Base-by-base conservation (phyloP, 495 filamentous ascomycete species). In the Penicillium simplicissimum region DNA sequence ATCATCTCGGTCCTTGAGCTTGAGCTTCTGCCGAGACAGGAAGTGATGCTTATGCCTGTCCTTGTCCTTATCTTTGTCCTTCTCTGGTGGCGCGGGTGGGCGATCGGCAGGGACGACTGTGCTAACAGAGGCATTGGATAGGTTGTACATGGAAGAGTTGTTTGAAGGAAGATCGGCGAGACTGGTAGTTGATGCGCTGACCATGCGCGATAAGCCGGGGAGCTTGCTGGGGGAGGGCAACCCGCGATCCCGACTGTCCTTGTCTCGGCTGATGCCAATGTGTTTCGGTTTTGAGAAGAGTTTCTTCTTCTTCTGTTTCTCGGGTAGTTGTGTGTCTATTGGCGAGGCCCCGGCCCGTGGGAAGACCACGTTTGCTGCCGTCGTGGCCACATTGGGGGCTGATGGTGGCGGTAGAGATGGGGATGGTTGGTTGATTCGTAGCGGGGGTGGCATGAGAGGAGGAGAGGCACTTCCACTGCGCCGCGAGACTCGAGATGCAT, bases 271-370 rank as follows among this genome's bases (percentile, higher is more conserved):
- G 55, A 90, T 88, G 10, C 85, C 85, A 51, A 94, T 90, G 71
- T 88, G 91, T 69, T 91, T 93, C 4, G 91, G 92, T 60, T 93
- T 89, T 2, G 90, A 93, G 71, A 97, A 97, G 7, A 97, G 81
- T 76, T 96, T 96, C 74, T 92, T 92, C 76, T 93, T 96, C 21
- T 90, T 91, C 76, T 90, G 92, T 74, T 94, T 90, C 25, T 85
- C 81, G 15, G 77, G 81, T 8, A 76, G 59, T 36, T 76, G 70
- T 53, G 48, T 72, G 67, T 60, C 71, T 6, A 52, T 79, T 2
- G 84, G 86, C 9, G 84, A 85, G 82, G 80, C 75, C 80, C 60
- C 89, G 69, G 43, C 84, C 48, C 90, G 80, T 6, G 93, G 90
- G 70, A 95, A 96, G n/a, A 87, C 93, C 15, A 88, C 82, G 68